These are phyloP conservation scores for Pedinophyceae sp. DNA, from an alignment of 139 green algal species.

Conservation along the genomic window DNA sequence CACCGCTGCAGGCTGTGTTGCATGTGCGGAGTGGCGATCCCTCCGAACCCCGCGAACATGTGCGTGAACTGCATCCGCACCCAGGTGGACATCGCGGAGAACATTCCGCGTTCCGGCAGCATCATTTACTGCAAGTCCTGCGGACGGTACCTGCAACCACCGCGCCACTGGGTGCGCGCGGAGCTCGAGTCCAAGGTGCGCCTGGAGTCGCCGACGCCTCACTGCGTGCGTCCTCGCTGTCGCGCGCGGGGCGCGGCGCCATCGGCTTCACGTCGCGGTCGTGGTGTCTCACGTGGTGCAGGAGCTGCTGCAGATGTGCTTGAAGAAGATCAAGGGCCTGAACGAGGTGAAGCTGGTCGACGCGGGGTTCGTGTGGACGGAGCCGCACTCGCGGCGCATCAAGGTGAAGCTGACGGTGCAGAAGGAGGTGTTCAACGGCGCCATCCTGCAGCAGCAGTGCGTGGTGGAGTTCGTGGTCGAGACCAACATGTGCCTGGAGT, in stretches of 20 bases:
- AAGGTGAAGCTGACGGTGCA: constrained; percentile 92
- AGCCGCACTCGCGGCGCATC: constrained; percentile 89
- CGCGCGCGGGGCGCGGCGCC: too few species aligned
- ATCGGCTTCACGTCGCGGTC: too few species aligned
- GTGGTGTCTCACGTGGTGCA: too few species aligned
- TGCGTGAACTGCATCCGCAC: constrained; percentile 92
- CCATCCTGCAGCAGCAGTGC: constrained; percentile 94
- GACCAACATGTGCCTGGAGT: constrained; percentile 89
- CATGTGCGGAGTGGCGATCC: constrained; percentile 77
- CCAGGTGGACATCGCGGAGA: constrained; percentile 95
- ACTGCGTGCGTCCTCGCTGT: too few species aligned
- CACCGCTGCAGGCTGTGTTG: constrained; percentile 50
- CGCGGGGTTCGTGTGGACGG: constrained; percentile 97
- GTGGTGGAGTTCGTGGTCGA: constrained; percentile 88
- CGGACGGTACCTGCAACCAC: constrained; percentile 83
- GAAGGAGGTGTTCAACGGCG: constrained; percentile 88
- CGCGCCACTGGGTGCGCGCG: constrained; percentile 82
- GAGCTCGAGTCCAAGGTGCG: constrained; percentile 83
- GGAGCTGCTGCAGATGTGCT: constrained; percentile 93
- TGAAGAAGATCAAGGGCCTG: constrained; percentile 79
- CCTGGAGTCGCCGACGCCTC: too few species aligned
- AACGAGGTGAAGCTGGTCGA: constrained; percentile 95
- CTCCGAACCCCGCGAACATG: constrained; percentile 92
- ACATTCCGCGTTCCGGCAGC: constrained; percentile 57
- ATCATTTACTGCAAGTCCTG: constrained; percentile 85